Percentiles rank a stretch among this genome's conserved stretches.
Evolutionary conservation across 805 yeast species (phyloP).

Genomic region (Sugiyamaella americana): DNA sequence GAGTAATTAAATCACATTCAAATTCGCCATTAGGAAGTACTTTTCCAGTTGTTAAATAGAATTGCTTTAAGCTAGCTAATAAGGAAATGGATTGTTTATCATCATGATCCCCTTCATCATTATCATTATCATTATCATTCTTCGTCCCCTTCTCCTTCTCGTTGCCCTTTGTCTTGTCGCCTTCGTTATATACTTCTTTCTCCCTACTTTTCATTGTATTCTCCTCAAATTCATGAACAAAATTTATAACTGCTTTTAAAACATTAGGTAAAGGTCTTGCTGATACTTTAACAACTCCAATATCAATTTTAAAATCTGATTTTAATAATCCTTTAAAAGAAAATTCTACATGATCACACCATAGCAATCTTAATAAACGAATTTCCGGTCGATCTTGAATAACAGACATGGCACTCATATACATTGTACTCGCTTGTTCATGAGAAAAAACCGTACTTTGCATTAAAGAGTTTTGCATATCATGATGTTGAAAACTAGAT

Average conservation of each 20-base stretch:
- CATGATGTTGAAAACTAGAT: neutral
- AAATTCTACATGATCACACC: slow-evolving; percentile 10
- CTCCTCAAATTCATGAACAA: neutral
- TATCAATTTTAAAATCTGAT: slow-evolving; percentile 22
- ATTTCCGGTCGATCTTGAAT: slow-evolving; percentile 24
- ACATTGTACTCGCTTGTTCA: slow-evolving; percentile 63
- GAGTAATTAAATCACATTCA: neutral
- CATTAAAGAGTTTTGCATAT: slow-evolving; percentile 14
- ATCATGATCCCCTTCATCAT: neutral
- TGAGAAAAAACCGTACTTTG: slow-evolving; percentile 59
- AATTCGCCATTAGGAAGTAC: slow-evolving; percentile 1
- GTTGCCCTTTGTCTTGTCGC: neutral
- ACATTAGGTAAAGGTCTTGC: neutral
- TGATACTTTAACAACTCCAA: slow-evolving; percentile 7
- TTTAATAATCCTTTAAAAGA: slow-evolving; percentile 25
- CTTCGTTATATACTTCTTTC: neutral
- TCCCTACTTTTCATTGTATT: neutral
- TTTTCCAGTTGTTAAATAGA: neutral
- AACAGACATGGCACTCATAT: slow-evolving; percentile 70
- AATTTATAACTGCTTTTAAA: neutral
- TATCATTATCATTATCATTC: neutral
- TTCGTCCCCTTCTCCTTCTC: neutral
- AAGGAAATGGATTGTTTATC: neutral
- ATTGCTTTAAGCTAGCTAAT: neutral
- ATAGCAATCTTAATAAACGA: slow-evolving; percentile 5